Evolutionary conservation across 2,329 filamentous ascomycete genomes (phyloP).

Genomic region (Acrocalymma vagum): DNA sequence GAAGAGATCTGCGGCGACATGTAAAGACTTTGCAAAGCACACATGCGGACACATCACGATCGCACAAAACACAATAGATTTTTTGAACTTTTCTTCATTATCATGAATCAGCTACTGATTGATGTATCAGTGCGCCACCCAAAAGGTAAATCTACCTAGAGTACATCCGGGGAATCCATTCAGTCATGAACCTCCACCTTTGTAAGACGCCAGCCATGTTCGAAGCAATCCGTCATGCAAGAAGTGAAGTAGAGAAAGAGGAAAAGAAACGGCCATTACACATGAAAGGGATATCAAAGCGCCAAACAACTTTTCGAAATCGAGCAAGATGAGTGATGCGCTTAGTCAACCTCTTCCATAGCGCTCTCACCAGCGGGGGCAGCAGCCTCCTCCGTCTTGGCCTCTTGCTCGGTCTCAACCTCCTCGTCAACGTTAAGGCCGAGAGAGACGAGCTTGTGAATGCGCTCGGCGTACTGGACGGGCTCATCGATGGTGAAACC

Average conservation of each 20-base stretch:
- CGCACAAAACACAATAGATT: neutral
- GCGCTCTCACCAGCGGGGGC: conserved; percentile 82
- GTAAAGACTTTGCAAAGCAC: too few species aligned
- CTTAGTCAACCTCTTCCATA: conserved; percentile 99
- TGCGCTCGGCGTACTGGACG: conserved; percentile 96
- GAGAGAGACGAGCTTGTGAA: conserved; percentile 99
- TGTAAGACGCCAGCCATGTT: conserved; percentile 44
- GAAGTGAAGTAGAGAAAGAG: conserved; percentile 36
- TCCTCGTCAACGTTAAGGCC: conserved; percentile 98
- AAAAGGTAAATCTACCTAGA: conserved; percentile 42
- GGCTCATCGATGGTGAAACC: conserved; percentile 99
- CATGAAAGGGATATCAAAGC: conserved; percentile 50
- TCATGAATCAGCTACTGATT: conserved; percentile 33
- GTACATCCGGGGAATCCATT: conserved; percentile 45
- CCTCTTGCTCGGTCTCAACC: conserved; percentile 72
- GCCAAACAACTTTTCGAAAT: conserved; percentile 47
- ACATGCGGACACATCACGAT: conserved; percentile 1
- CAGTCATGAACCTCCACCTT: conserved; percentile 44
- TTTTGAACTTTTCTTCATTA: conserved; percentile 41
- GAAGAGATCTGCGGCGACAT: too few species aligned
- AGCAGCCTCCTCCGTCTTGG: conserved; percentile 66
- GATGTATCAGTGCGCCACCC: conserved; percentile 29
- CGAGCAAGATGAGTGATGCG: conserved; percentile 30
- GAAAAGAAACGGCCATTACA: conserved; percentile 45
- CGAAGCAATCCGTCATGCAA: conserved; percentile 43